These are phyloP conservation scores for Podosphaera leucotricha DNA, from an alignment of 2,329 filamentous ascomycete genomes.

Conservation along the genomic window DNA sequence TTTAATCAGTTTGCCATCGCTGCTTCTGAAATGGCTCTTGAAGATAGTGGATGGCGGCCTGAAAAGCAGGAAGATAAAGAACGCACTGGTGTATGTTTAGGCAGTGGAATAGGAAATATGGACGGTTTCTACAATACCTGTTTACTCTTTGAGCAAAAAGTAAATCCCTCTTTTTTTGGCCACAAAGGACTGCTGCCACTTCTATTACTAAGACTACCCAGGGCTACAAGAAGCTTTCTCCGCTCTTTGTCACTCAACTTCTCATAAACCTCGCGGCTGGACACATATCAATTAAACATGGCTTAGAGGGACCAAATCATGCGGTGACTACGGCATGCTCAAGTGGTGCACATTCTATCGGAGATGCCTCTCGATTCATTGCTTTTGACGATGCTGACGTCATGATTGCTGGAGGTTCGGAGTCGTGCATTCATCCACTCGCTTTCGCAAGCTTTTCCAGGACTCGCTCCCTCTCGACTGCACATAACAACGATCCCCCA, in stretches of 20 bases:
- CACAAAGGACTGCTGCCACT: neutral
- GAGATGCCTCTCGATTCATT: slow-evolving; percentile 83
- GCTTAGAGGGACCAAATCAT: slow-evolving; percentile 79
- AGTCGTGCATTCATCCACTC: slow-evolving; percentile 87
- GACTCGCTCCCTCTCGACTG: slow-evolving; percentile 63
- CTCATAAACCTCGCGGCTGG: slow-evolving; percentile 90
- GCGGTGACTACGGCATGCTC: slow-evolving; percentile 87
- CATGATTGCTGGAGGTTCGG: slow-evolving; percentile 87
- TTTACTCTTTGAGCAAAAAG: slow-evolving; percentile 47
- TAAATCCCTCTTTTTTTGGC: slow-evolving; percentile 17
- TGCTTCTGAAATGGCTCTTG: slow-evolving; percentile 63
- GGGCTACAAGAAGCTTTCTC: slow-evolving; percentile 86
- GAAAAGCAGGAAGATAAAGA: slow-evolving; percentile 35
- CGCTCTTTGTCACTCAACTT: slow-evolving; percentile 76
- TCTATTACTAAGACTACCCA: slow-evolving; percentile 17
- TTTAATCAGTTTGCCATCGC: slow-evolving; percentile 86
- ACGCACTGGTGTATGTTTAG: slow-evolving; percentile 70
- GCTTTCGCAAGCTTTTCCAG: slow-evolving; percentile 80
- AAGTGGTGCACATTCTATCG: slow-evolving; percentile 82
- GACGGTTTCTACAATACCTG: slow-evolving; percentile 76
- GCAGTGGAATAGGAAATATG: slow-evolving; percentile 86
- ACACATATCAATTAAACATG: slow-evolving; percentile 80
- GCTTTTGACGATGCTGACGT: slow-evolving; percentile 78
- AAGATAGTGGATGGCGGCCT: slow-evolving; percentile 51
- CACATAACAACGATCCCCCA: slow-evolving; percentile 48